A percentile compares a stretch with the other conserved stretches of the same genome.
Evolutionary conservation across 257 asterid species (phyloP).

Genomic region (Rhazya stricta): DNA sequence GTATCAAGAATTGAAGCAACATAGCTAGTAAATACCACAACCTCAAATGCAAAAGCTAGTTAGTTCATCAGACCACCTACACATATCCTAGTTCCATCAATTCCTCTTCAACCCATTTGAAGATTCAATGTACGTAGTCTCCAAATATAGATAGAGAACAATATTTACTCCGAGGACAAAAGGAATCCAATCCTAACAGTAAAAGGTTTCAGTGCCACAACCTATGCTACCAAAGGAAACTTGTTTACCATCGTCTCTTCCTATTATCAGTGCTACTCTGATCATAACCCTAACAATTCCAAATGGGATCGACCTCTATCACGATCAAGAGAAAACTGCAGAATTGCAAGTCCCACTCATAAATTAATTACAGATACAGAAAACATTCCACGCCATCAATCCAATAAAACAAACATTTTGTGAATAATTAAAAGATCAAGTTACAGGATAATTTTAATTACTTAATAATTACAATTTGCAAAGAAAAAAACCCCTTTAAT

Average conservation of each 20-base stretch:
- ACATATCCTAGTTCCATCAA: conserved; percentile 16
- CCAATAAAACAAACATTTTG: conserved; percentile 8
- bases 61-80: conserved; percentile 23
- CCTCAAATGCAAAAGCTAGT: conserved; percentile 22
- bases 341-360: conserved; percentile 16
- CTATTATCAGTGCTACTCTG: conserved; percentile 18
- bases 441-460: conserved; percentile 7
- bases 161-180: conserved; percentile 7
- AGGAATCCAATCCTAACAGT: background rate
- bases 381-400: conserved; percentile 22
- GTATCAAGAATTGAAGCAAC: conserved; percentile 21
- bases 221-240: conserved; percentile 18
- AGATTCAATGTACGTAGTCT: conserved; percentile 14
- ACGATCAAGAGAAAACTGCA: conserved; percentile 17
- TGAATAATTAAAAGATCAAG: conserved; percentile 11
- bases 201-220: conserved; percentile 14
- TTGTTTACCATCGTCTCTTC: conserved; percentile 5
- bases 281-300: conserved; percentile 19
- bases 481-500: background rate
- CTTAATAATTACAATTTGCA: background rate
- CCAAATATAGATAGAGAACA: conserved; percentile 20
- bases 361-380: background rate
- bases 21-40: conserved; percentile 22
- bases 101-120: conserved; percentile 11
- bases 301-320: conserved; percentile 34